These are phyloP conservation scores for Aquilaria yunnanensis DNA, from an alignment of 345 rosid species.

Conservation along the genomic window DNA sequence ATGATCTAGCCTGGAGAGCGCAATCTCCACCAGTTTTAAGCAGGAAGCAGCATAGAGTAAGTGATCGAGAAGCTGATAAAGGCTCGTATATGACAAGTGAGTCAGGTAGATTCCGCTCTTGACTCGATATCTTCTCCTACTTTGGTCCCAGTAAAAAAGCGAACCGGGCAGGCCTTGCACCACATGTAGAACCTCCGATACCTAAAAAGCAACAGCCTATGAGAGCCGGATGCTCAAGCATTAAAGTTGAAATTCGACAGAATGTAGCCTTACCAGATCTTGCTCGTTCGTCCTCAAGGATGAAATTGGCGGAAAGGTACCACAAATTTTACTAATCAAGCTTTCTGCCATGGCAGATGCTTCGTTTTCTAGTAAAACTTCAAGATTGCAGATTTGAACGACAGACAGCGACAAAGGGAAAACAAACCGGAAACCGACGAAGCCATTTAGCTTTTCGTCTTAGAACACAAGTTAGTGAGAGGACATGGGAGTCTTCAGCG, in stretches of 20 bases:
- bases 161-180: conserved; percentile 75
- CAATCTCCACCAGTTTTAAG: conserved; percentile 57
- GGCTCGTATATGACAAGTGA: conserved; percentile 67
- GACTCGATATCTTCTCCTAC: conserved; percentile 29
- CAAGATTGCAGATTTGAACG: no score
- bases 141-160: conserved; percentile 56
- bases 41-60: conserved; percentile 72
- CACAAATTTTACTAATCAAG: conserved; percentile 29
- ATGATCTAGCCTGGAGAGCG: conserved; percentile 29
- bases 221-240: not conserved
- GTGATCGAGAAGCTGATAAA: conserved; percentile 47
- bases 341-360: conserved; percentile 10
- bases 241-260: not conserved
- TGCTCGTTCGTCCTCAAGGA: conserved; percentile 44
- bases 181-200: conserved; percentile 57
- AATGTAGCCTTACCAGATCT: conserved; percentile 39
- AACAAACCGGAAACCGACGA: no score
- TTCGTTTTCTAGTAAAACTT: no score
- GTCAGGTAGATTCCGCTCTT: conserved; percentile 49
- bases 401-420: no score
- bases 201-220: conserved; percentile 19
- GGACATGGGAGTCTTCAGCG: no score
- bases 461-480: no score
- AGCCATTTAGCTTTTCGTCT: no score
- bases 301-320: conserved; percentile 24